Conservation (phyloP, 345 rosid species). For the Arabis hirsuta region DNA sequence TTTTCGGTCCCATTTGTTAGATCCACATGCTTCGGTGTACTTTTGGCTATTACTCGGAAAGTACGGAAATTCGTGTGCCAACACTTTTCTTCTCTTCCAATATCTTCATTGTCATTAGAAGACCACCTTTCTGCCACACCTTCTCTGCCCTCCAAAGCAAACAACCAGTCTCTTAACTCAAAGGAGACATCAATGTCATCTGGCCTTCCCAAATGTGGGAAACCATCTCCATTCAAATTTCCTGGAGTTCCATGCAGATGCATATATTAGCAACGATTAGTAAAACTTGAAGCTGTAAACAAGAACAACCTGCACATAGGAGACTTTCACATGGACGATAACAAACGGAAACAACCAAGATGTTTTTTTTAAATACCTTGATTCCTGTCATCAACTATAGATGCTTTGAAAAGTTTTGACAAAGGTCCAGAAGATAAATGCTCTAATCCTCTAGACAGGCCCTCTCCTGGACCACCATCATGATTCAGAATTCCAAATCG, state of each 20-base stretch:
- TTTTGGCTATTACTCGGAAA: constrained; percentile 62
- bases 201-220: constrained; percentile 69
- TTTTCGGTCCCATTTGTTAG: constrained; percentile 49
- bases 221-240: constrained; percentile 52
- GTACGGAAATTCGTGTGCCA: constrained; percentile 87
- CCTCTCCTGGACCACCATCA: constrained; percentile 97
- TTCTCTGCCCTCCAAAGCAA: constrained; percentile 90
- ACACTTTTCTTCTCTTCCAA: constrained; percentile 77
- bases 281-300: constrained; percentile 22
- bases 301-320: constrained; percentile 3
- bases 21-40: constrained; percentile 47
- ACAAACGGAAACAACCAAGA: constrained; percentile 15
- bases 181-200: constrained; percentile 82
- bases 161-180: constrained; percentile 92
- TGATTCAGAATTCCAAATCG: constrained; percentile 89
- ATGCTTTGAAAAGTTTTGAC: constrained; percentile 78
- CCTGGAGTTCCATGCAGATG: constrained; percentile 54
- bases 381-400: constrained; percentile 55
- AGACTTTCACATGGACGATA: constrained; percentile 13
- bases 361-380: constrained; percentile 16
- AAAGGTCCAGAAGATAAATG: constrained; percentile 82
- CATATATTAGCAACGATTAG: constrained; percentile 37
- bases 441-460: constrained; percentile 78
- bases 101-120: constrained; percentile 49
- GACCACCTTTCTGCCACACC: constrained; percentile 69